These are phyloP conservation scores for Sarcocystis neurona DNA, from an alignment of 169 alveolate genomes.

Conservation along the genomic window DNA sequence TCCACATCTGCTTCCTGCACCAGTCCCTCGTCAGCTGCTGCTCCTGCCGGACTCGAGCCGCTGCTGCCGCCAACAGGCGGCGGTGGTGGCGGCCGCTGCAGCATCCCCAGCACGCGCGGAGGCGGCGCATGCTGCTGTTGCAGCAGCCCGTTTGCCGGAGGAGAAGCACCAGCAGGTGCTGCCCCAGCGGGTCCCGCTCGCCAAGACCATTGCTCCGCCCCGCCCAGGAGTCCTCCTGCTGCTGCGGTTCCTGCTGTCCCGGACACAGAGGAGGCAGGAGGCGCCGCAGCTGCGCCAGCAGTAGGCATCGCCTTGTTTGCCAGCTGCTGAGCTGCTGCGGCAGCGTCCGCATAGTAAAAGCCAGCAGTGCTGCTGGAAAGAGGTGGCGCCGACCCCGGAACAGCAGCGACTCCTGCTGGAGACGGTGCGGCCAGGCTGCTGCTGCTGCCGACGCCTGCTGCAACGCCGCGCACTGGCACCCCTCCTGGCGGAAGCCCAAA, in stretches of 20 bases:
- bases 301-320: no score
- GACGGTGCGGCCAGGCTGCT: not conserved
- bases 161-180: no score
- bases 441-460: not conserved
- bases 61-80: not conserved
- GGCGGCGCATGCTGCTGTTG: not conserved
- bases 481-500: not conserved
- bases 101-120: not conserved
- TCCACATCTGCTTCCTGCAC: constrained; percentile 31
- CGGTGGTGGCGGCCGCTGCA: not conserved
- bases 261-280: no score
- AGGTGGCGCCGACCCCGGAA: not conserved
- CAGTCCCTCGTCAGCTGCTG: constrained; percentile 37
- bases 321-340: no score
- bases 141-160: not conserved
- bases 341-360: no score
- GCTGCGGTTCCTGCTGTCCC: no score
- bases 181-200: no score
- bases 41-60: constrained; percentile 27
- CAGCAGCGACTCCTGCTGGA: not conserved
- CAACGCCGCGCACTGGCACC: not conserved
- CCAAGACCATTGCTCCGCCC: no score
- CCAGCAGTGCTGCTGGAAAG: no score
- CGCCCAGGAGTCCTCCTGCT: no score
- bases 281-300: no score